A percentile compares a stretch with the other conserved stretches of the same genome.
Evolutionary conservation across 1,139 yeast species (phyloP).

Genomic region (Hyphopichia burtonii): DNA sequence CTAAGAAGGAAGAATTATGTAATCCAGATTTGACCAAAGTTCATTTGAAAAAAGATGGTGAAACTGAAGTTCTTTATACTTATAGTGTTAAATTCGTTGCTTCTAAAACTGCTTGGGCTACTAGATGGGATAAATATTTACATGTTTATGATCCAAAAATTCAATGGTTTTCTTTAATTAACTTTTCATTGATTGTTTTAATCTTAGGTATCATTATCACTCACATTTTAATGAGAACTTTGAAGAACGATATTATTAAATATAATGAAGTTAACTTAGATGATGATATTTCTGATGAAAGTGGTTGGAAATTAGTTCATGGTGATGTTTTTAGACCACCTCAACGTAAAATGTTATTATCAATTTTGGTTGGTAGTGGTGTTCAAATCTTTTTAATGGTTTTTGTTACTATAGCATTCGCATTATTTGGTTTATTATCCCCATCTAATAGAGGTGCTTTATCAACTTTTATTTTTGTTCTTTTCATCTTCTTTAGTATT

Average conservation of each 20-base stretch:
- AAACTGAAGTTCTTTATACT: conserved; percentile 34
- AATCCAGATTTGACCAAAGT: conserved; percentile 29
- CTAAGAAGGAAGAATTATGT: conserved; percentile 33
- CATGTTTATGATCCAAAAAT: conserved; percentile 90
- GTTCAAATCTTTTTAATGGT: conserved; percentile 79
- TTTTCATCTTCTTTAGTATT: conserved; percentile 76
- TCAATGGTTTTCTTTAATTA: conserved; percentile 91
- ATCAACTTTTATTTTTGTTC: conserved; percentile 82
- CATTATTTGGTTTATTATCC: conserved; percentile 83
- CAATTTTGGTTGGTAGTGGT: conserved; percentile 88
- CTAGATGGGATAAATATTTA: conserved; percentile 97
- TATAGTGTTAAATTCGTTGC: conserved; percentile 58
- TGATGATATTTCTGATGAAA: conserved; percentile 86
- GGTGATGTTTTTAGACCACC: conserved; percentile 96
- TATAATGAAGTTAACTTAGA: conserved; percentile 89
- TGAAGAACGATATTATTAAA: conserved; percentile 80
- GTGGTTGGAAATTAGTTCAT: conserved; percentile 96
- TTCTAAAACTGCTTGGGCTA: conserved; percentile 88
- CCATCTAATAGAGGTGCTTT: conserved; percentile 95
- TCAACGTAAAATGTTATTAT: conserved; percentile 62
- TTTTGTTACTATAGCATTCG: conserved; percentile 71
- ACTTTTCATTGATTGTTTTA: conserved; percentile 78
- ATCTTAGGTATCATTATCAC: conserved; percentile 77
- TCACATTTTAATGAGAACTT: conserved; percentile 75
- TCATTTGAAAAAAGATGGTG: conserved; percentile 27